Evolutionary conservation across 2,329 filamentous ascomycete genomes (phyloP), one percentile per base, ranked within the genome.

Genomic region (Neofusicoccum sp.): DNA sequence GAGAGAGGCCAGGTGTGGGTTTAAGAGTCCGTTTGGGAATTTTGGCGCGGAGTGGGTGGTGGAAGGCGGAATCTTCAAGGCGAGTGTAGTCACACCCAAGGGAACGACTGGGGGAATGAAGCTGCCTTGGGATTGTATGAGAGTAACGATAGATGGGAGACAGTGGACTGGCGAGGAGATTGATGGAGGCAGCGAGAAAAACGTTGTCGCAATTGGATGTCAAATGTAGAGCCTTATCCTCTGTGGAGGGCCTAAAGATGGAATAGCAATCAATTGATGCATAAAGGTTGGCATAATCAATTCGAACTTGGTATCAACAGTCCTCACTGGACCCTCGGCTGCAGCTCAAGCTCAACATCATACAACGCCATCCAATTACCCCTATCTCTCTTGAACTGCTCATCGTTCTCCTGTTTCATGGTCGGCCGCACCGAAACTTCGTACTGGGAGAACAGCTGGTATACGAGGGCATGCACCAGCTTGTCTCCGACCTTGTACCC

Each of bases 1-100:
- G 59, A 71, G 67, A 8, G 73, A 67, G 56, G 80, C 77, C 1
- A 73, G 81, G 64, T 78, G 76, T 2, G 81, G 81, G 0, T 84
- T 83, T 62, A 73, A 70, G 34, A 83, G 81, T 1, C 66, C 65
- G 12, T 65, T 82, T 33, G 81, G 81, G 29, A 67, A 72, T 59
- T 16, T 71, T 69, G 44, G 8, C 11, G 14, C 43, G 3, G 34
- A 29, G 16, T 39, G 34, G 34, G 2, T 67, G 62, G n/a, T 67
- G 50, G 22, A 64, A 69, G 16, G 63, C 12, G 37, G 41, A 5
- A 47, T 8, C 11, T 6, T 22, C 8, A 22, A 14, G 6, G 54
- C 54, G 11, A 28, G 2, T n/a, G n/a, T 50, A 14, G 14, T 12
- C 8, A 50, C 48, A 6, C 48, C 48, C 6, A 7, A 14, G 12